These are phyloP conservation scores for Aspergillus novoparasiticus DNA, from an alignment of 2,329 filamentous ascomycete genomes.

Conservation along the genomic window DNA sequence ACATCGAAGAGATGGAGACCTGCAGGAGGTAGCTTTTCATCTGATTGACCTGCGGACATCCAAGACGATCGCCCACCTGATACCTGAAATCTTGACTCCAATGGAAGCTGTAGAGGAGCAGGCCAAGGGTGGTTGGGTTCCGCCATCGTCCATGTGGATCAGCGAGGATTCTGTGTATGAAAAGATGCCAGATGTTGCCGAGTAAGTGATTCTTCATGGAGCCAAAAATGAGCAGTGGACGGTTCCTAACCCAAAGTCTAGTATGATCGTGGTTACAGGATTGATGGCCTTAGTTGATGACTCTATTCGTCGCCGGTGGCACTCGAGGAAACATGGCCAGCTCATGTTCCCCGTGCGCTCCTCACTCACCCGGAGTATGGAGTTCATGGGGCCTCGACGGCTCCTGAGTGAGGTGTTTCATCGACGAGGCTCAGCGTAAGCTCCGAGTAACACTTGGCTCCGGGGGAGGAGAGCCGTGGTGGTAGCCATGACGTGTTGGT, in stretches of 20 bases:
- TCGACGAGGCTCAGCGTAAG: conserved; percentile 46
- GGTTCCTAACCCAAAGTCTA: conserved; percentile 39
- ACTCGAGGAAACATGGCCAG: conserved; percentile 55
- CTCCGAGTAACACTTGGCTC: background rate
- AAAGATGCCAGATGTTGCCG: conserved; percentile 76
- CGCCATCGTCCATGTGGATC: conserved; percentile 89
- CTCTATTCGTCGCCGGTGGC: conserved; percentile 80
- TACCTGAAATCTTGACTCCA: conserved; percentile 74
- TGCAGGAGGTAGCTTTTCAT: conserved; percentile 73
- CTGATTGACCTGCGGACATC: conserved; percentile 69
- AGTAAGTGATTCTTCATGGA: conserved; percentile 61
- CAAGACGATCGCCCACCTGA: conserved; percentile 76
- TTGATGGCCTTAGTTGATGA: conserved; percentile 88
- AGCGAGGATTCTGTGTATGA: conserved; percentile 71
- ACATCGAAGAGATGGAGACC: conserved; percentile 65
- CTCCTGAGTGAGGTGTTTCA: conserved; percentile 67
- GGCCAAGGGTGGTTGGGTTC: conserved; percentile 82
- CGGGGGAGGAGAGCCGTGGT: conserved; percentile 1
- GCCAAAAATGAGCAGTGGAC: background rate
- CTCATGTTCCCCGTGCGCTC: conserved; percentile 56
- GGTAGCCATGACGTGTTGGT: conserved; percentile 1
- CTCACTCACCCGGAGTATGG: conserved; percentile 59
- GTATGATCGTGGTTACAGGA: conserved; percentile 86
- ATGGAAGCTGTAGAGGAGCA: conserved; percentile 72
- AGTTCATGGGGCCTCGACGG: conserved; percentile 63